Conservation (phyloP, 2,329 filamentous ascomycete species). For the Cytospora piceicola region DNA sequence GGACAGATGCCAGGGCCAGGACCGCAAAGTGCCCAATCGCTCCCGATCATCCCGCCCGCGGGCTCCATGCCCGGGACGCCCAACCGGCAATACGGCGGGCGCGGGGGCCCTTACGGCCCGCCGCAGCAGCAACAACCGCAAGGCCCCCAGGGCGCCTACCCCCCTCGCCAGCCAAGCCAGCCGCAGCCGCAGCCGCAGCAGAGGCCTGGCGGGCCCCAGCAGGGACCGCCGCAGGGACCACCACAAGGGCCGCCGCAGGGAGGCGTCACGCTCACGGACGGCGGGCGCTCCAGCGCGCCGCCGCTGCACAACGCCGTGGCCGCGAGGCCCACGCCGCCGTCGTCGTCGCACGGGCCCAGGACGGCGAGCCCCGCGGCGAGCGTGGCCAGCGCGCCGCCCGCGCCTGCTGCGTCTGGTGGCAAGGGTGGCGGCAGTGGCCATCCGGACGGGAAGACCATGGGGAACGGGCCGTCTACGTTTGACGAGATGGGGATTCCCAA, state of each 20-base stretch:
- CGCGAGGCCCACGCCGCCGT: constrained; percentile 30
- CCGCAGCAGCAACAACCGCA: constrained; percentile 18
- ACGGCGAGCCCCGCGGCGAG: constrained; percentile 27
- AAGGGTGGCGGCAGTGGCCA: constrained; percentile 16
- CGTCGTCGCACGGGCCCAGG: constrained; percentile 18
- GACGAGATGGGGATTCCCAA: constrained; percentile 96
- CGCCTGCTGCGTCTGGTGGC: background rate
- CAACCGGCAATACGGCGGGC: constrained; percentile 33
- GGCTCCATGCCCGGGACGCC: constrained; percentile 30
- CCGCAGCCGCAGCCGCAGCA: constrained; percentile 14
- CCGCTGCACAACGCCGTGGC: constrained; percentile 35
- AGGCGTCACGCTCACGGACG: constrained; percentile 25
- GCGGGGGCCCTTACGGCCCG: constrained; percentile 2
- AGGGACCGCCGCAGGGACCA: constrained; percentile 9
- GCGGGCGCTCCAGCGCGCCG: constrained; percentile 44
- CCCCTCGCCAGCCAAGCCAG: constrained; percentile 21
- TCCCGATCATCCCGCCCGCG: constrained; percentile 34
- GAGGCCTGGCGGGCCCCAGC: background rate
- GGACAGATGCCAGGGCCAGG: constrained; percentile 7
- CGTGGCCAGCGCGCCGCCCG: constrained; percentile 20
- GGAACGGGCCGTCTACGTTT: constrained; percentile 90
- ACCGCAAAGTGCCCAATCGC: constrained; percentile 18
- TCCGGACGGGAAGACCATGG: constrained; percentile 47
- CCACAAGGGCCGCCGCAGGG: background rate
- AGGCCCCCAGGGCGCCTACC: constrained; percentile 4